Base-by-base conservation (phyloP, 2,329 filamentous ascomycete species). In the Beauveria bassiana region DNA sequence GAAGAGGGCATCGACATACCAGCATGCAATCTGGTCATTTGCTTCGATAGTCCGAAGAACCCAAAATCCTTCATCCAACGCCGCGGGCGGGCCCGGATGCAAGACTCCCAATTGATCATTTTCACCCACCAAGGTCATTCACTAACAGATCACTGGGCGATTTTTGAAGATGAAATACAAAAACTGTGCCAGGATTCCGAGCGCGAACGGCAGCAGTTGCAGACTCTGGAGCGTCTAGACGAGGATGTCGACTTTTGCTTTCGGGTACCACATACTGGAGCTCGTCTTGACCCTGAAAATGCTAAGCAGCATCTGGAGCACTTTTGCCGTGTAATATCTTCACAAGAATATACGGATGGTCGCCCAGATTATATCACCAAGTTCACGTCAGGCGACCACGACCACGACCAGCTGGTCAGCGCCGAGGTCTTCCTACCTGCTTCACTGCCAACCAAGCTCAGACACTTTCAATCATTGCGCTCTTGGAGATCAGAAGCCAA, bases 281-380 rank as follows among this genome's bases (percentile, higher is more conserved):
- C 90, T 0, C 73, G 85, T 14, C 75, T 97, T 16, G 89, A 89
- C 12, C 79, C 91, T 1, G 83, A 90, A 43, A 89, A 89, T 65
- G 89, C 91, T 1, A 84, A 87, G 53, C 73, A 79, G n/a, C 91
- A 95, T 71, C 79, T 98, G 1, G 79, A 89, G 52, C 91, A 96
- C 72, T 96, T 97, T 67, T 97, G 93, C 71, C 76, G 78, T 0
- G 79, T 81, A 0, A 71, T 92, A 0, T 79, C 83, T 0, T 75
- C 75, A 0, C 77, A 77, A 1, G 81, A 83, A 28, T 90, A 86
- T 68, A 78, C 86, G 7, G 84, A 92, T 65, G 75, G 76, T 20
- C 77, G 81, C 1, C 91, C 93, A 0, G 83, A 89, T 54, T 96
- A 92, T 68, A 77, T 84, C 16, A 77, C 85, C 40, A 70, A 77